Evolutionary conservation across 1,284 basidiomycete genomes (phyloP).

Genomic region (Exobasidium cylindrosporum): DNA sequence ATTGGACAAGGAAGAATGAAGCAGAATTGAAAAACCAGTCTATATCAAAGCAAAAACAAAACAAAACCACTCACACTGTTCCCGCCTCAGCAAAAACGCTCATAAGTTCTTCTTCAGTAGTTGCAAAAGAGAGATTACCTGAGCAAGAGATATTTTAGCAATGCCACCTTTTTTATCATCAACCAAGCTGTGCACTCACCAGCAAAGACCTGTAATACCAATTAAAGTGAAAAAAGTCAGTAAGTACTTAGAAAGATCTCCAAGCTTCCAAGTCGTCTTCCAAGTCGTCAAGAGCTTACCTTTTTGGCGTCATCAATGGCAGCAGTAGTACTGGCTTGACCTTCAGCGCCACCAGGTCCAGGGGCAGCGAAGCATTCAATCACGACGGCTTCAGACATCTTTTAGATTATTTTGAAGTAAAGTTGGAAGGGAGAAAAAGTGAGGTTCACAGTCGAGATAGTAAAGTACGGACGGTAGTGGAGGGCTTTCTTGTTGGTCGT

Average conservation of each 20-base stretch:
- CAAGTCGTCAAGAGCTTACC: conserved; percentile 1
- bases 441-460: too few species aligned
- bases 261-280: neutral
- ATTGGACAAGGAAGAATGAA: neutral
- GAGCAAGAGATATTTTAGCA: conserved; percentile 12
- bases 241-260: neutral
- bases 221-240: conserved; percentile 1
- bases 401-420: neutral
- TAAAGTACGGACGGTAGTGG: too few species aligned
- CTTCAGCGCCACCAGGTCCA: conserved; percentile 3
- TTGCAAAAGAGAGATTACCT: conserved; percentile 50
- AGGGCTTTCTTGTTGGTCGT: too few species aligned
- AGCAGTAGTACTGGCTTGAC: conserved; percentile 7
- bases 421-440: too few species aligned
- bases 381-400: neutral
- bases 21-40: conserved; percentile 5
- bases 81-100: conserved; percentile 43
- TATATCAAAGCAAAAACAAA: neutral
- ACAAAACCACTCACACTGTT: conserved; percentile 33
- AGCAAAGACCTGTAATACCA: conserved; percentile 18
- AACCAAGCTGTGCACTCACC: too few species aligned
- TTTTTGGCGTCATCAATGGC: conserved; percentile 13
- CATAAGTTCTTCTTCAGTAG: conserved; percentile 47
- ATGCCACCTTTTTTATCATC: neutral
- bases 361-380: neutral